A percentile compares a stretch with the other conserved stretches of the same genome.
Conservation (phyloP, 23 red algal species). For the Pyropia haitanensis region DNA sequence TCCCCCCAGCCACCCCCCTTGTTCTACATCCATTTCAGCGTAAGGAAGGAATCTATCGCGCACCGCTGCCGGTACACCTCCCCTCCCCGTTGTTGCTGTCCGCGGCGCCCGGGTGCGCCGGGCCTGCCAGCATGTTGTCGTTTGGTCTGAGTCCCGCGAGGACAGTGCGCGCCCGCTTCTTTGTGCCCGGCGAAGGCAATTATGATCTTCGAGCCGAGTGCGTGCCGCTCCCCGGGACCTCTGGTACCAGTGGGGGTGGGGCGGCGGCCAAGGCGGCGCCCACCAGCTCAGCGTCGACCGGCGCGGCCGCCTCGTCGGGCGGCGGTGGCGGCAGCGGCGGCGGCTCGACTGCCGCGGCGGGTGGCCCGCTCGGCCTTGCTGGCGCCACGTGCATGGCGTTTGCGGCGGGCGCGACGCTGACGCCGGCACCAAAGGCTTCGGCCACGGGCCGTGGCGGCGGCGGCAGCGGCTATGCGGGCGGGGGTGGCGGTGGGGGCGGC, state of each 20-base stretch:
- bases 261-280: slow-evolving; percentile 1
- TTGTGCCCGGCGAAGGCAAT: slow-evolving; percentile 58
- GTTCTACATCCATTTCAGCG: too few species aligned
- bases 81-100: too few species aligned
- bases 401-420: neutral
- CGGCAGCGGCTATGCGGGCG: too few species aligned
- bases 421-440: neutral
- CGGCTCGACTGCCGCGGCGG: neutral
- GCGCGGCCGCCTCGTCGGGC: slow-evolving; percentile 8
- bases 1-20: too few species aligned
- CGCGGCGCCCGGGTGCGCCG: neutral
- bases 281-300: slow-evolving; percentile 7
- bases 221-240: slow-evolving; percentile 9
- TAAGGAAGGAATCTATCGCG: too few species aligned
- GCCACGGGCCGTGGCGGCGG: neutral
- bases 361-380: slow-evolving; percentile 6
- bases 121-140: neutral
- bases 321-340: too few species aligned
- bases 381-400: slow-evolving; percentile 4
- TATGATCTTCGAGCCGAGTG: slow-evolving; percentile 52
- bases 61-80: too few species aligned
- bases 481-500: neutral
- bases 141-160: slow-evolving; percentile 36
- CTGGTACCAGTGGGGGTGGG: neutral
- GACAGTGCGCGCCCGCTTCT: slow-evolving; percentile 56